These are phyloP conservation scores for Aureobasidium subglaciale DNA, from an alignment of 2,329 filamentous ascomycete species.

Conservation along the genomic window DNA sequence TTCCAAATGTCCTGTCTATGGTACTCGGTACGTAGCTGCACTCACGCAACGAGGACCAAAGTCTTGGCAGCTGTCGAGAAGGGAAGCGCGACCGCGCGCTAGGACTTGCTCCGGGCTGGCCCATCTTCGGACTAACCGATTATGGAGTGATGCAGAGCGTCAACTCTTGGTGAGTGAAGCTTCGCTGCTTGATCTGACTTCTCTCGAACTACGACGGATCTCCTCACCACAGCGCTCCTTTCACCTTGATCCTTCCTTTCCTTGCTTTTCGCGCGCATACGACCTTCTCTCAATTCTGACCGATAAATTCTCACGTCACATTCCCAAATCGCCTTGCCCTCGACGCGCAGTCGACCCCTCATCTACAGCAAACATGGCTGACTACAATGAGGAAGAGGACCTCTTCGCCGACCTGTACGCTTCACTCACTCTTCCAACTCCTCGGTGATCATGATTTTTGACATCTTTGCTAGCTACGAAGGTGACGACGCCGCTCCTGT, in stretches of 20 bases:
- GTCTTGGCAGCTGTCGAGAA: not conserved
- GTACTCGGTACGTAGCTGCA: too few relatives aligned
- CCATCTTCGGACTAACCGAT: not conserved
- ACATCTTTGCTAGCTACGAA: constrained; percentile 49
- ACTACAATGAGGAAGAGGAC: constrained; percentile 78
- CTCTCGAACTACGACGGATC: not conserved
- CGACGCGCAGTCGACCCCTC: constrained; percentile 11
- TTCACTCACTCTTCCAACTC: not conserved
- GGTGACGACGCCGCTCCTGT: constrained; percentile 49
- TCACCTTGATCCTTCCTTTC: not conserved
- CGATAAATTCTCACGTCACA: not conserved
- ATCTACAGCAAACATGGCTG: constrained; percentile 56
- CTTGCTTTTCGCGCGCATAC: not conserved
- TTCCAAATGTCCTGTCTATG: too few relatives aligned
- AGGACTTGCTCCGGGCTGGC: not conserved
- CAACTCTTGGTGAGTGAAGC: not conserved
- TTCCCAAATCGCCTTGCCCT: not conserved
- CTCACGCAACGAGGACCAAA: too few relatives aligned
- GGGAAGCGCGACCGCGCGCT: not conserved
- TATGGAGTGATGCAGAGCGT: not conserved
- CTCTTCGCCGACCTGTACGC: constrained; percentile 92
- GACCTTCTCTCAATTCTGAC: not conserved
- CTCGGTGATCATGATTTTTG: not conserved
- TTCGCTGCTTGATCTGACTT: constrained; percentile 5
- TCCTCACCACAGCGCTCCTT: not conserved